Percentiles rank a stretch among this genome's conserved stretches.
Evolutionary conservation across 2,329 filamentous ascomycete genomes (phyloP).

Genomic region (Penicillium rolfsii): DNA sequence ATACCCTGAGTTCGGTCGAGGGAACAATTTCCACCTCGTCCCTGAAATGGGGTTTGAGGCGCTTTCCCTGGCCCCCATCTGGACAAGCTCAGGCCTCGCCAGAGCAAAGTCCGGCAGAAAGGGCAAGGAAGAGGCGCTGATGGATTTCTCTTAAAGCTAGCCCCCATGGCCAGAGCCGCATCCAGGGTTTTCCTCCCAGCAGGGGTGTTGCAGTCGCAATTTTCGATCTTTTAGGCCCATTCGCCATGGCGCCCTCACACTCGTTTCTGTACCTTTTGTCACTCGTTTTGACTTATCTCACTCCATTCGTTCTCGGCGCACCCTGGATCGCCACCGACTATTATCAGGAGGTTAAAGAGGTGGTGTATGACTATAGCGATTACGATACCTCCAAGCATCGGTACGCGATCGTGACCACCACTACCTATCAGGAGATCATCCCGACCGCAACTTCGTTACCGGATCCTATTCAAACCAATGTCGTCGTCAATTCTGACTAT

Average conservation of each 20-base stretch:
- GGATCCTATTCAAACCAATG: conserved; percentile 32
- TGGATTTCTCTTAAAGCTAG: conserved; percentile 1
- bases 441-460: conserved; percentile 31
- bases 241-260: conserved; percentile 29
- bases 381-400: conserved; percentile 14
- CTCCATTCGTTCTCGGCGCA: conserved; percentile 27
- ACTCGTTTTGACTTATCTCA: conserved; percentile 22
- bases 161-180: not conserved
- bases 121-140: not conserved
- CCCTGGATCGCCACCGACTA: conserved; percentile 39
- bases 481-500: conserved; percentile 20
- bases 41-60: not conserved
- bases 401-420: conserved; percentile 13
- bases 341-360: conserved; percentile 27
- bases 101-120: not conserved
- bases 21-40: conserved; percentile 1
- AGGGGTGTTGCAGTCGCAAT: not conserved
- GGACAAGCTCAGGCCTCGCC: not conserved
- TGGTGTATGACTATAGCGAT: conserved; percentile 8
- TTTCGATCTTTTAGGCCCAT: conserved; percentile 3
- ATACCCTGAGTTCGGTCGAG: not conserved
- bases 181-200: not conserved
- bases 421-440: conserved; percentile 25
- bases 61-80: not conserved
- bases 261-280: conserved; percentile 31